phyloP scores from a whole-genome alignment of 805 yeast species.

The Starmerella etchellsii region DNA sequence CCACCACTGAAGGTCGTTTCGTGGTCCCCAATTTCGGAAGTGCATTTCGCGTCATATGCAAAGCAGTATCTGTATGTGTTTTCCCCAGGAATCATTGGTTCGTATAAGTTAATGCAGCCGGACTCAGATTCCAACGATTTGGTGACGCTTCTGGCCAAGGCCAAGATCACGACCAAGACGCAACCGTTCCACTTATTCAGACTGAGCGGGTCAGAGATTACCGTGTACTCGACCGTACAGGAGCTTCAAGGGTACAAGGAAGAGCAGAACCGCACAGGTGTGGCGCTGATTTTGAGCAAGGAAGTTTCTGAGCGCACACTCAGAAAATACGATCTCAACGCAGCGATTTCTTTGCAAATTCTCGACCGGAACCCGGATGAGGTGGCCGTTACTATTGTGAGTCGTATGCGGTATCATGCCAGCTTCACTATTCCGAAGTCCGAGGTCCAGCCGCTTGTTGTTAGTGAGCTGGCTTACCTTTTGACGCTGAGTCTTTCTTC shows the following conservation, averaged over 20 bases:
- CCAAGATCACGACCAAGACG: slow-evolving; percentile 59
- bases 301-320: slow-evolving; percentile 23
- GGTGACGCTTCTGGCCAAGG: slow-evolving; percentile 49
- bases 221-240: slow-evolving; percentile 28
- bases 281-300: slow-evolving; percentile 54
- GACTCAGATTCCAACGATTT: slow-evolving; percentile 31
- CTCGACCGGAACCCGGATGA: slow-evolving; percentile 25
- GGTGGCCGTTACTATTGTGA: slow-evolving; percentile 19
- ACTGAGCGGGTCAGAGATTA: slow-evolving; percentile 25
- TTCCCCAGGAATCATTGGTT: slow-evolving; percentile 14
- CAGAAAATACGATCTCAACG: slow-evolving; percentile 28
- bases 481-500: slow-evolving; percentile 28
- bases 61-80: slow-evolving; percentile 14
- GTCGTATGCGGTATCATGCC: slow-evolving; percentile 21
- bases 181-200: slow-evolving; percentile 81
- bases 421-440: slow-evolving; percentile 22
- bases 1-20: slow-evolving; percentile 57
- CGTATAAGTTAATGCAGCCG: slow-evolving; percentile 21
- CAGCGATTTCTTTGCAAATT: slow-evolving; percentile 38
- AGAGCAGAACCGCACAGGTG: slow-evolving; percentile 38
- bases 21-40: slow-evolving; percentile 52
- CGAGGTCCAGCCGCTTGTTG: slow-evolving; percentile 30
- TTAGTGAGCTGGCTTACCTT: slow-evolving; percentile 31
- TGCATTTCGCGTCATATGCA: slow-evolving; percentile 24
- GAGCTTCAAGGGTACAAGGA: slow-evolving; percentile 26